A percentile compares a stretch with the other conserved stretches of the same genome.
These are phyloP conservation scores for Moesziomyces aphidis DNA, from an alignment of 1,284 basidiomycete genomes.

Conservation along the genomic window DNA sequence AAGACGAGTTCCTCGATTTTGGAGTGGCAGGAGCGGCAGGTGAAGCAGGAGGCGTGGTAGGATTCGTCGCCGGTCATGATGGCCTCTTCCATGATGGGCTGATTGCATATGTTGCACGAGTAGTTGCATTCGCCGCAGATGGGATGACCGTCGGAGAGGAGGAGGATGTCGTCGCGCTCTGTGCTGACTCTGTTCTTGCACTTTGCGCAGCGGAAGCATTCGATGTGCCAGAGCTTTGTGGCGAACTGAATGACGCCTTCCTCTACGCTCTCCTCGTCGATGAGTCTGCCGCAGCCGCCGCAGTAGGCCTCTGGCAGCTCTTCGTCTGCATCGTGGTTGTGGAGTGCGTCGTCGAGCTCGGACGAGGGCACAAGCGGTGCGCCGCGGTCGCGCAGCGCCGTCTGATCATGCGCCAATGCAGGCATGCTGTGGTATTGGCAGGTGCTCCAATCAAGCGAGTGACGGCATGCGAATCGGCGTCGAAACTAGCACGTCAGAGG, in stretches of 20 bases:
- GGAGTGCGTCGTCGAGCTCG: constrained; percentile 9
- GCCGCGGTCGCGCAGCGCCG: constrained; percentile 4
- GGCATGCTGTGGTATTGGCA: constrained; percentile 16
- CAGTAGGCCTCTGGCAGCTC: constrained; percentile 59
- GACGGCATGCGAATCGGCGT: neutral
- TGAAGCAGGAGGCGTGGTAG: constrained; percentile 98
- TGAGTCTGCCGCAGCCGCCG: constrained; percentile 55
- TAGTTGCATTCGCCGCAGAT: constrained; percentile 98
- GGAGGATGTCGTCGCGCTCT: constrained; percentile 88
- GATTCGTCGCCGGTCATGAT: constrained; percentile 80
- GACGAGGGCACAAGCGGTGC: constrained; percentile 1
- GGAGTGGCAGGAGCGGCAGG: constrained; percentile 92
- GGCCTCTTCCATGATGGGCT: constrained; percentile 53
- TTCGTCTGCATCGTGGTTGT: constrained; percentile 28
- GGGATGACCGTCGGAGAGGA: constrained; percentile 95
- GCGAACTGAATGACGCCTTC: constrained; percentile 61
- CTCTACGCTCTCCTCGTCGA: constrained; percentile 60
- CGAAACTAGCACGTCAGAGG: too few species aligned
- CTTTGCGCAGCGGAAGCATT: constrained; percentile 60
- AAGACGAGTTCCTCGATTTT: constrained; percentile 98
- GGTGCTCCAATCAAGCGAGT: neutral
- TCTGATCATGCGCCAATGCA: constrained; percentile 27
- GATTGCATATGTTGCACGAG: constrained; percentile 69
- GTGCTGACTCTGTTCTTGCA: constrained; percentile 74
- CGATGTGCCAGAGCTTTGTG: constrained; percentile 61